Conservation (phyloP, 129 eudicot genomes). For the Centrapalus pauciflorus region DNA sequence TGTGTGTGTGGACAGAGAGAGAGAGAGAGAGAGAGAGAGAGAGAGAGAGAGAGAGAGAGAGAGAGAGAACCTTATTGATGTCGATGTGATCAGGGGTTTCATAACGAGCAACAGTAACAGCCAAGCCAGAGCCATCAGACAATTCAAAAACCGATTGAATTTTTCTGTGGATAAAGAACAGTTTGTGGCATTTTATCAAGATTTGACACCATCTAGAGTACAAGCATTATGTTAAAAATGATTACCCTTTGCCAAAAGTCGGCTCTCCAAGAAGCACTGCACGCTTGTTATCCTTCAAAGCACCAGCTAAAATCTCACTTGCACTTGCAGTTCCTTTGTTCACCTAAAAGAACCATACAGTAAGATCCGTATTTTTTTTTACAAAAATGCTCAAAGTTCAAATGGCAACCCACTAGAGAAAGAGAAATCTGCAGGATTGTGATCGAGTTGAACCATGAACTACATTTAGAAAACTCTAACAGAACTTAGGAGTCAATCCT, state of each 20-base stretch:
- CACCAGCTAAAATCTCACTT: slow-evolving; percentile 94
- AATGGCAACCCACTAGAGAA: too few relatives aligned
- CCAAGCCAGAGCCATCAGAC: slow-evolving; percentile 99
- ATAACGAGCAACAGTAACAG: slow-evolving; percentile 97
- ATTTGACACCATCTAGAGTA: background rate
- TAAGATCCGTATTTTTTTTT: too few relatives aligned
- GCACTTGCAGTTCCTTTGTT: slow-evolving; percentile 99
- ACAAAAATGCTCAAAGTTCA: too few relatives aligned
- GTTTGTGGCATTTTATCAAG: slow-evolving; percentile 1
- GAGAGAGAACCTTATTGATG: slow-evolving; percentile 70
- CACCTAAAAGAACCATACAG: slow-evolving; percentile 53
- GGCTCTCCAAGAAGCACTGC: slow-evolving; percentile 93
- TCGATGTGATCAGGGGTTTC: slow-evolving; percentile 97
- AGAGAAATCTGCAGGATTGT: background rate
- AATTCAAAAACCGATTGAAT: slow-evolving; percentile 95
- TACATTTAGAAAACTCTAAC: too few relatives aligned
- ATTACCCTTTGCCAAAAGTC: slow-evolving; percentile 95
- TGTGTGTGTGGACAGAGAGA: background rate
- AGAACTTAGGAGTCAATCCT: background rate
- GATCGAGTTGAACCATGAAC: background rate
- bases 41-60: slow-evolving; percentile 5
- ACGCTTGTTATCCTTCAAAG: slow-evolving; percentile 91
- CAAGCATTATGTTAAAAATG: background rate
- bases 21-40: slow-evolving; percentile 7
- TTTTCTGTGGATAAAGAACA: slow-evolving; percentile 49